phyloP scores from a whole-genome alignment of 2,329 filamentous ascomycete genomes.

The Apiospora hydei region DNA sequence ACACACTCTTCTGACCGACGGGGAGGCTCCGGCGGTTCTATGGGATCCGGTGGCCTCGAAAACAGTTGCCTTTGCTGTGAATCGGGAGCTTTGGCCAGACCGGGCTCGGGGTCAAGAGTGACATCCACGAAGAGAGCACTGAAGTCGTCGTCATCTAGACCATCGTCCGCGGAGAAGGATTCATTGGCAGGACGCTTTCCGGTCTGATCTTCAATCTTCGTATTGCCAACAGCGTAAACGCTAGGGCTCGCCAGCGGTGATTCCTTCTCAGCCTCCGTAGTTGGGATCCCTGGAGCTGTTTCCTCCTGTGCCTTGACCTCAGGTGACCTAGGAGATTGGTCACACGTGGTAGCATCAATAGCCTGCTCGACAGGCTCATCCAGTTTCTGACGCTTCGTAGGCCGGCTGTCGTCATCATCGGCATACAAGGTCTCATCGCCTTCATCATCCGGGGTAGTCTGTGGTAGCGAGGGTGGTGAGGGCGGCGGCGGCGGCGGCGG shows the following conservation, averaged over 20 bases:
- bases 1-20: conserved; percentile 1
- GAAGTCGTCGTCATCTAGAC: conserved; percentile 23
- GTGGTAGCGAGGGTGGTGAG: background rate
- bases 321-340: background rate
- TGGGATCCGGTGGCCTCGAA: conserved; percentile 23
- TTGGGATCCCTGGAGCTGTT: background rate
- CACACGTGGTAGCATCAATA: background rate
- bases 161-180: conserved; percentile 27
- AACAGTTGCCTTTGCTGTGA: background rate
- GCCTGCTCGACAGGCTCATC: background rate
- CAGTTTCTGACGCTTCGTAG: conserved; percentile 21
- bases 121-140: background rate
- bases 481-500: conserved; percentile 20
- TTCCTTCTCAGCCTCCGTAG: background rate
- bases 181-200: conserved; percentile 24
- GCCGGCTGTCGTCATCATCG: conserved; percentile 1
- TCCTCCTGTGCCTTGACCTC: background rate
- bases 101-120: background rate
- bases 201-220: background rate
- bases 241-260: background rate
- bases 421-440: conserved; percentile 21
- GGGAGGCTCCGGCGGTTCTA: conserved; percentile 29
- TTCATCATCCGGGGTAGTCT: conserved; percentile 12
- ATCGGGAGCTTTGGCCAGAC: background rate
- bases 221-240: conserved; percentile 14